Conservation (phyloP, 1,284 basidiomycete genomes). For the Chiua sp. region DNA sequence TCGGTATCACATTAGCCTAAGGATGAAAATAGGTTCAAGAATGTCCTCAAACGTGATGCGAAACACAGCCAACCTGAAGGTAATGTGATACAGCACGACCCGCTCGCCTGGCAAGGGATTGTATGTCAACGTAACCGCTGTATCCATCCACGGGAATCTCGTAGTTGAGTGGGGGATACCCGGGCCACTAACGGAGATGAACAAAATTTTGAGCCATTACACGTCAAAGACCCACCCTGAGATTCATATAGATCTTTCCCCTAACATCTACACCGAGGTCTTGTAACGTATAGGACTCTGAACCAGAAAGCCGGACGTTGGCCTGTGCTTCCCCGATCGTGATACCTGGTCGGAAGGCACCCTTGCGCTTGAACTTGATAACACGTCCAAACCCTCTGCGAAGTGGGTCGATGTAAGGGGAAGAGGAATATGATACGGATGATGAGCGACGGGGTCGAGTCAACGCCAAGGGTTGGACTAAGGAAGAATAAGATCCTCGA, state of each 20-base stretch:
- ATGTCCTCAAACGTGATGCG: conserved; percentile 5
- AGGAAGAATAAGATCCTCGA: conserved; percentile 27
- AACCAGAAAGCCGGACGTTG: conserved; percentile 61
- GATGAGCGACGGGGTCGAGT: conserved; percentile 54
- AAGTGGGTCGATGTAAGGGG: conserved; percentile 46
- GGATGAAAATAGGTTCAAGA: conserved; percentile 19
- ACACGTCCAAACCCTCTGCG: conserved; percentile 52
- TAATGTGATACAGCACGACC: conserved; percentile 76
- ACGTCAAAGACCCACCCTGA: conserved; percentile 52
- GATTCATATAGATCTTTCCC: conserved; percentile 63
- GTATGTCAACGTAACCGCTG: conserved; percentile 64
- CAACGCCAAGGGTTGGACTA: conserved; percentile 26
- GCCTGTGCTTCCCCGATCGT: conserved; percentile 73
- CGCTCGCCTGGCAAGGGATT: conserved; percentile 70
- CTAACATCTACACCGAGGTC: conserved; percentile 67
- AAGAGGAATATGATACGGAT: conserved; percentile 56
- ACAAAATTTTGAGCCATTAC: neutral
- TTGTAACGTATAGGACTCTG: conserved; percentile 62
- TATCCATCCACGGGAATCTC: conserved; percentile 75
- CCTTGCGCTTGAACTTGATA: conserved; percentile 78
- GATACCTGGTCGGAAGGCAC: conserved; percentile 66
- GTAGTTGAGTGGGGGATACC: conserved; percentile 73
- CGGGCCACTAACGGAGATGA: conserved; percentile 60
- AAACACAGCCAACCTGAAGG: conserved; percentile 58
- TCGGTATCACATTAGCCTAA: conserved; percentile 67